Percentiles rank a stretch among this genome's conserved stretches.
These are phyloP conservation scores for Oryza meyeriana DNA, from an alignment of 176 grass and related monocot genomes.

Conservation along the genomic window DNA sequence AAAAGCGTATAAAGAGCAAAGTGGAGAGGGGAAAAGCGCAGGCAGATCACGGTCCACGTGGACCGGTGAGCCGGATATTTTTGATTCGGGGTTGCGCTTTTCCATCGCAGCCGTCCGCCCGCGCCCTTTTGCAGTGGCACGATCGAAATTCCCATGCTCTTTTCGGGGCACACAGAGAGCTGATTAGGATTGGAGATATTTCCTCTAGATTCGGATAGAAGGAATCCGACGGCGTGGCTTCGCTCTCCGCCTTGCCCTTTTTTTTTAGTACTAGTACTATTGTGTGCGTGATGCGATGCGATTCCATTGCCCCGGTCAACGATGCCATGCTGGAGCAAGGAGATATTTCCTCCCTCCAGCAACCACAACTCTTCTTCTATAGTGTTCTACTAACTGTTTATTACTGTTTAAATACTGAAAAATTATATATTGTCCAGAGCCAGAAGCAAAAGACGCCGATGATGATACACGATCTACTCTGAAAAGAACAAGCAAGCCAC, in stretches of 20 bases:
- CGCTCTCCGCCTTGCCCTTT: background rate
- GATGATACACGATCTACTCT: background rate
- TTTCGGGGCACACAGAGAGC: background rate
- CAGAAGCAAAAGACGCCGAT: background rate
- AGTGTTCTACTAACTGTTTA: no score
- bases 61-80: constrained; percentile 53
- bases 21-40: background rate
- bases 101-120: background rate
- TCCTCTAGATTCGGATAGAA: constrained; percentile 12
- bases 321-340: background rate
- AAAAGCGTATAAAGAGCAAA: constrained; percentile 24
- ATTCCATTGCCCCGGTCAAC: background rate
- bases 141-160: background rate
- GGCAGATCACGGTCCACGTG: constrained; percentile 47
- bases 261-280: background rate
- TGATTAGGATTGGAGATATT: constrained; percentile 9
- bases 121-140: background rate
- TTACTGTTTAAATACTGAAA: no score
- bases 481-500: background rate
- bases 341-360: background rate
- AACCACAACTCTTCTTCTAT: background rate
- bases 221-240: background rate
- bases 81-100: constrained; percentile 34
- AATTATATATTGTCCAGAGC: background rate
- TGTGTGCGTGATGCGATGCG: background rate